Base-by-base conservation (phyloP, 768 basidiomycete genomes). In the Boletus huronensis region DNA sequence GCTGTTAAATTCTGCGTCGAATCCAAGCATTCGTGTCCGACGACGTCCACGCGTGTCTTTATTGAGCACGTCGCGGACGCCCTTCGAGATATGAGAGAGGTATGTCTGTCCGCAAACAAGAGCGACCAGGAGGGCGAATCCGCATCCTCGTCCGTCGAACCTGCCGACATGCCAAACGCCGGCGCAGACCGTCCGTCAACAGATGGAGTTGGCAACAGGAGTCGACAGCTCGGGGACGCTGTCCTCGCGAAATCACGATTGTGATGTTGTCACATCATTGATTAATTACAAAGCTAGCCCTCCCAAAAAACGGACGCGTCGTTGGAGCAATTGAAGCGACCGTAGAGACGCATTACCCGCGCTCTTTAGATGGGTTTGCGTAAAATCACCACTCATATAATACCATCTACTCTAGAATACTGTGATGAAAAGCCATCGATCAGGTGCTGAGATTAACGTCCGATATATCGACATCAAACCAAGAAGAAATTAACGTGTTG, bases 1-100 rank as follows among this genome's bases (percentile, higher is more conserved):
- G 76, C 84, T 53, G 77, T 98, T 65, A 95, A 93, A 70, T 94
- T 97, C 72, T 94, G 96, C 2, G 84, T 97, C 66, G 96, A 98
- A 68, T 91, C 88, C 42, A 98, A 98, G 69, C 73, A 78, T 55
- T 87, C 88, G 6, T 83, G 77, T 56, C 65, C 78, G 4, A 64
- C 72, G 17, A 95, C 93, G 17, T 90, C 89, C 17, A 96, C 93
- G 14, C 68, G 75, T 8, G 52, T 54, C 25, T 89, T 96, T 68
- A 85, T 88, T 62, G 65, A 75, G 43, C 79, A 81, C 23, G 72
- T 97, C 45, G 66, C 73, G 17, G 75, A 79, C 49, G 84, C 87
- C 16, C 66, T 98, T 59, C 65, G 75, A 51, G 85, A 92, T 58
- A 90, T 96, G 85, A 75, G 79, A 59, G 57, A 64, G 6, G 69